Conservation (phyloP, 2,329 filamentous ascomycete species). For the Sclerotinia sclerotiorum region DNA sequence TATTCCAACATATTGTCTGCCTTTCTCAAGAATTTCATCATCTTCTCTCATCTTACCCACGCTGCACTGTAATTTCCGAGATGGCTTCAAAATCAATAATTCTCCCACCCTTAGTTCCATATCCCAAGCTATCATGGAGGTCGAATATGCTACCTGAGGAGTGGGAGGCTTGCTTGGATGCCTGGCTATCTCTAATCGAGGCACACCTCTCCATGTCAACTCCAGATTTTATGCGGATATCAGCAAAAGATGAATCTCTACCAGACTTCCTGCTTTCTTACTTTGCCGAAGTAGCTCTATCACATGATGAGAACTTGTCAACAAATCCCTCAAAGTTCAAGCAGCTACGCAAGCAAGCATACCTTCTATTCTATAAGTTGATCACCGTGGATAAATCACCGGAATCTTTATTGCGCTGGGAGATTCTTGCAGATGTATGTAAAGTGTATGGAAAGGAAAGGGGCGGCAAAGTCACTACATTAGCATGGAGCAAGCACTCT, state of each 20-base stretch:
- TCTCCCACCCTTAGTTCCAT: conserved; percentile 73
- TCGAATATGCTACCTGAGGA: conserved; percentile 65
- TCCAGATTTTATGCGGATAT: conserved; percentile 52
- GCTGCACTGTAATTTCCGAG: not conserved
- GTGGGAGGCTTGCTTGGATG: conserved; percentile 74
- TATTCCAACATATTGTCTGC: not conserved
- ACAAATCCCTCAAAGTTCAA: conserved; percentile 41
- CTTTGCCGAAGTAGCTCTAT: conserved; percentile 53
- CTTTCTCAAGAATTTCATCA: not conserved
- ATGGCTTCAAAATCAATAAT: conserved; percentile 31
- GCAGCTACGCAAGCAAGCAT: conserved; percentile 61
- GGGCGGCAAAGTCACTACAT: conserved; percentile 50
- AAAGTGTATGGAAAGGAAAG: conserved; percentile 65
- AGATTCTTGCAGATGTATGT: conserved; percentile 67
- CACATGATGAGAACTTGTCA: conserved; percentile 30
- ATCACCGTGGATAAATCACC: conserved; percentile 49
- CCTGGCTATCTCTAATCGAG: conserved; percentile 70
- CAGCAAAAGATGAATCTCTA: conserved; percentile 58
- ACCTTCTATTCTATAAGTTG: conserved; percentile 61
- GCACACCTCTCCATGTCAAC: conserved; percentile 62
- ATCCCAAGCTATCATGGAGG: conserved; percentile 68
- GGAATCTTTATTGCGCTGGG: conserved; percentile 57
- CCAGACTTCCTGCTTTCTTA: conserved; percentile 66
- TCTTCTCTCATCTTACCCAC: not conserved
- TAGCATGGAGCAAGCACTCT: conserved; percentile 54